phyloP scores from a whole-genome alignment of 257 asterid genomes.

The Solanum etuberosum region DNA sequence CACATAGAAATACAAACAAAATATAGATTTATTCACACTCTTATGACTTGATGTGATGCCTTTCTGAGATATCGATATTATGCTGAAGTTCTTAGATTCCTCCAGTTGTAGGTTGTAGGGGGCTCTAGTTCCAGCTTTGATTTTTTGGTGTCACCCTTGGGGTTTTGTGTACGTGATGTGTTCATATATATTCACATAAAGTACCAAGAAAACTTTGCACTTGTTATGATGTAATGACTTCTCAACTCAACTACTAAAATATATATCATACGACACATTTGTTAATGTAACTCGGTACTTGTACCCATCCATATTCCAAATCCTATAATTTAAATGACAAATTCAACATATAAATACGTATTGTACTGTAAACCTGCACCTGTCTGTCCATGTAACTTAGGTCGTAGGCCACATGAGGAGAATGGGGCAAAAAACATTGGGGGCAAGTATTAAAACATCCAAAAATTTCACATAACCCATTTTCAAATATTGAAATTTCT shows the following conservation, averaged over 20 bases:
- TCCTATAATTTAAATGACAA: neutral
- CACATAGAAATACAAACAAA: neutral
- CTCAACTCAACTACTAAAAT: neutral
- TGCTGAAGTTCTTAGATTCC: neutral
- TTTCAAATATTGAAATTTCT: neutral
- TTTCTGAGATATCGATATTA: neutral
- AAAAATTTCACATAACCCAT: neutral
- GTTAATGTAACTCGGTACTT: neutral
- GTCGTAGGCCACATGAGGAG: neutral
- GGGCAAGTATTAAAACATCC: neutral
- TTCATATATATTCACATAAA: neutral
- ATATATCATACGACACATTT: neutral
- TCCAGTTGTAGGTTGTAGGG: neutral
- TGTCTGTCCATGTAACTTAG: neutral
- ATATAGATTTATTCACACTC: neutral
- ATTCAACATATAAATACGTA: neutral
- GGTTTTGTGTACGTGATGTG: neutral
- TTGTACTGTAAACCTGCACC: neutral
- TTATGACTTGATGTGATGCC: neutral
- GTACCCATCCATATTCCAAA: neutral
- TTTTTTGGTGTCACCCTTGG: neutral
- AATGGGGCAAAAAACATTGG: neutral
- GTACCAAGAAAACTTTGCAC: neutral
- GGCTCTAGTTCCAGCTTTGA: neutral
- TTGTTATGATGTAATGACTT: neutral